Base-by-base conservation (phyloP, 164 flowering plant species). In the Aristolochia californica region DNA sequence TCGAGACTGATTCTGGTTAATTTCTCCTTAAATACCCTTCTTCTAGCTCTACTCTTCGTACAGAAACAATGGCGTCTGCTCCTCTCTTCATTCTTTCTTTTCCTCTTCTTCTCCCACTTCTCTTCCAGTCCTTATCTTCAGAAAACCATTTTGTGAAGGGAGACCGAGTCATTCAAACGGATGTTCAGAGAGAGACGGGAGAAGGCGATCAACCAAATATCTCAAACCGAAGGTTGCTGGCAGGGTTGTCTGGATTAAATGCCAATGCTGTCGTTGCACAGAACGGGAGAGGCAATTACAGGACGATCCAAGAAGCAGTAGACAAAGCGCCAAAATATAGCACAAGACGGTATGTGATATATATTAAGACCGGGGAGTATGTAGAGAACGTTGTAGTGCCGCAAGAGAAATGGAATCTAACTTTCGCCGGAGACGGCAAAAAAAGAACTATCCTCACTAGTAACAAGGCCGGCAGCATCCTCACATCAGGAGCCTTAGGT, bases 381-480 rank as follows among this genome's bases (percentile, higher is more conserved):
- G 18, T 1, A 1, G 71, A 67, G 48, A 53, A 52, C n/a, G 62
- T 67, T 2, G 43, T n/a, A 15, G 20, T 67, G 30, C 38, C 27
- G 10, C 52, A 20, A 17, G 27, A 21, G 26, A 48, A 14, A 16
- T 55, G 58, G 60, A 70, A 66, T 13, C 22, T 66, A 14, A 56
- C 66, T 62, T 58, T 70, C 28, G 53, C 62, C 17, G 74, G 74
- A 13, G 74, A 66, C 27, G 74, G 74, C 44, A 65, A 53, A 13
- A 34, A 27, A 20, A 30, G 9, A 34, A 66, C 65, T 34, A 53
- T 70, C 23, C 56, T 70, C 48, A 55, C 58, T 23, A 67, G 54
- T 16, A 43, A 53, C 20, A 49, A 57, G 55, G 64, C 49, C 34
- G 25, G 12, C 11, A 2, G 21, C 51, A 22, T 48, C 20, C 20